Base-by-base conservation (phyloP, 257 asterid species). In the Petunia secreta region DNA sequence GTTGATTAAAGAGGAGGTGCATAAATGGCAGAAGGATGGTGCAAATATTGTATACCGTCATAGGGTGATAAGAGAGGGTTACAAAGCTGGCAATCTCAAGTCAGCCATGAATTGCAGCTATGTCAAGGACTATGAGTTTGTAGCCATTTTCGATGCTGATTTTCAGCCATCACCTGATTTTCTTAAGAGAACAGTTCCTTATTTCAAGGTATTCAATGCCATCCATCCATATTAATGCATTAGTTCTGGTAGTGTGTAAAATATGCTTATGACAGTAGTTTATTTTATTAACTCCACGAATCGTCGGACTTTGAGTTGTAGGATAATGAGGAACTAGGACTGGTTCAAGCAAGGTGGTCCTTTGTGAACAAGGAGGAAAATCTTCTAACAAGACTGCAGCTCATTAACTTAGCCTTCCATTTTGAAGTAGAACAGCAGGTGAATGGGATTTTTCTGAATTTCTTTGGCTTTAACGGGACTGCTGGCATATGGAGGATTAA, bases 261-360 rank as follows among this genome's bases (percentile, higher is more conserved):
- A 48, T 48, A 10, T 1, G 60, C 10, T 10, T 43, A 48, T 71
- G 25, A 25, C 25, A 44, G 8, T 62, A 14, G 55, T 16, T 48
- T 54, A 78, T 43, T 64, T 50, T 55, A 46, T 6, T 63, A 9
- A 63, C 53, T 75, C 48, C 59, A 40, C 57, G 44, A 64, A 4
- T 77, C 77, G 14, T 79, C 80, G n/a, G 53, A 13, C 2, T 75
- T 75, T 80, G 79, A 10, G 58, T 66, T 89, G 85, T 82, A 95
- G 99, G 99, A 91, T 84, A 95, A 95, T 55, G 98, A 93, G 81
- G 97, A 93, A 38, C 81, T 95, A 60, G 99, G 97, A 52, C 83
- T 95, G 92, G 99, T 95, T 75, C 99, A 95, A 53, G 98, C 99
- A 14, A 88, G 99, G 59, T 95, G 99, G 99, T 93, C 99, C 13